phyloP scores from a whole-genome alignment of 306 rosid genomes.

The Rosa chinensis region DNA sequence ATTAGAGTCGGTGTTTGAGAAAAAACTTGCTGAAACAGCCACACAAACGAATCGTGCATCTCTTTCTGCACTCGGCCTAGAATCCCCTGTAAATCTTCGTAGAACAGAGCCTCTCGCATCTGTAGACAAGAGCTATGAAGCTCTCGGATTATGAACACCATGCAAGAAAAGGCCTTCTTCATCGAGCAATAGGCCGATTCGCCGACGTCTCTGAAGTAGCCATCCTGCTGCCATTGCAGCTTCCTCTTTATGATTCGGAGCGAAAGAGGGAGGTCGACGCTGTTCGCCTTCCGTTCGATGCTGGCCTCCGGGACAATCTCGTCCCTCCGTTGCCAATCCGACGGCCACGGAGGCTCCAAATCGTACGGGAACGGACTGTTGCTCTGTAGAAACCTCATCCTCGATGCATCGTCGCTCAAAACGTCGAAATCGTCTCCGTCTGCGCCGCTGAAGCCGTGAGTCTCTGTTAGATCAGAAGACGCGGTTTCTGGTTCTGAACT shows the following conservation, averaged over 20 bases:
- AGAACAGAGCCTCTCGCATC: slow-evolving; percentile 68
- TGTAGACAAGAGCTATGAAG: slow-evolving; percentile 75
- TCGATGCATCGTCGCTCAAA: slow-evolving; percentile 3
- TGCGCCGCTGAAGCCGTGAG: background rate
- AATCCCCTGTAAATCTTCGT: slow-evolving; percentile 74
- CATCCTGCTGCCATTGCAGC: slow-evolving; percentile 62
- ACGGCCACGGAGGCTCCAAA: slow-evolving; percentile 54
- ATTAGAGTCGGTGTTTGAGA: slow-evolving; percentile 89
- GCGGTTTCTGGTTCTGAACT: slow-evolving; percentile 28
- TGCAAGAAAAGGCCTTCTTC: slow-evolving; percentile 75
- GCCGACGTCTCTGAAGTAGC: slow-evolving; percentile 50
- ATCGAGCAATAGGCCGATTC: slow-evolving; percentile 74
- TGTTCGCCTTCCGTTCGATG: slow-evolving; percentile 80
- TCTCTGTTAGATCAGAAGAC: background rate
- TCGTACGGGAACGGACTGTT: background rate
- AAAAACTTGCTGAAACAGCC: slow-evolving; percentile 90
- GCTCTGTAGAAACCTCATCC: slow-evolving; percentile 9
- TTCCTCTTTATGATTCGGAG: slow-evolving; percentile 78
- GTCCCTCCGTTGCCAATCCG: slow-evolving; percentile 48
- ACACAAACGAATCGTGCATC: slow-evolving; percentile 90
- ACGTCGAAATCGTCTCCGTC: background rate
- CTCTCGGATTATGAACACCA: slow-evolving; percentile 90
- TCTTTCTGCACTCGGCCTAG: slow-evolving; percentile 72
- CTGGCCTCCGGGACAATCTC: slow-evolving; percentile 49
- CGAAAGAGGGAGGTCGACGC: slow-evolving; percentile 81